Percentiles rank a stretch among this genome's conserved stretches.
Evolutionary conservation across 2,329 filamentous ascomycete species (phyloP).

Genomic region (Fusarium pseudoanthophilum): DNA sequence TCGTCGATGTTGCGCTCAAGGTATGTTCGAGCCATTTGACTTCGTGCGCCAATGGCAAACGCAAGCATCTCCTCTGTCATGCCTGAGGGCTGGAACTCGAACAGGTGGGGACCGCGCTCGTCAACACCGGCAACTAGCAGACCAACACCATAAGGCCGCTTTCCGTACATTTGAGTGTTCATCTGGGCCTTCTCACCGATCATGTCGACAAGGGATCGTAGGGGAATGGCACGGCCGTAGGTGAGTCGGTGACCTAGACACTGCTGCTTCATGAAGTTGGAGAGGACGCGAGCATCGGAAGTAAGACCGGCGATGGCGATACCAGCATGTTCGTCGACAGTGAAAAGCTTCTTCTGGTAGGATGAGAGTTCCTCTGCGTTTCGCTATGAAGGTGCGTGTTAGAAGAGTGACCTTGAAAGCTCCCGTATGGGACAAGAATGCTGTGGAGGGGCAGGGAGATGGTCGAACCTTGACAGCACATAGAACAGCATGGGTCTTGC

Average conservation of each 20-base stretch:
- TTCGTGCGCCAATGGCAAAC: slow-evolving; percentile 93
- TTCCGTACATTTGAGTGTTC: slow-evolving; percentile 98
- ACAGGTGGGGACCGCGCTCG: slow-evolving; percentile 92
- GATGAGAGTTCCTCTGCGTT: slow-evolving; percentile 99
- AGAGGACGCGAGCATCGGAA: slow-evolving; percentile 97
- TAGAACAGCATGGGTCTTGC: slow-evolving; percentile 97
- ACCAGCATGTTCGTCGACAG: slow-evolving; percentile 93
- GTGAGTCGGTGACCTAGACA: slow-evolving; percentile 95
- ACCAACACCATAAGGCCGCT: slow-evolving; percentile 94
- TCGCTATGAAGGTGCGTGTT: slow-evolving; percentile 66
- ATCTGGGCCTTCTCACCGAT: slow-evolving; percentile 97
- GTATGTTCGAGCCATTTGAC: slow-evolving; percentile 98
- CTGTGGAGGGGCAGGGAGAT: slow-evolving; percentile 7
- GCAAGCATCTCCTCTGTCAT: slow-evolving; percentile 98
- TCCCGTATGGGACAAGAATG: slow-evolving; percentile 15
- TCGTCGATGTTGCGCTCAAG: slow-evolving; percentile 89
- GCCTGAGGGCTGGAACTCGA: slow-evolving; percentile 96
- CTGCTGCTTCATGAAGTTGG: slow-evolving; percentile 99
- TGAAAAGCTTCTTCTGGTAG: slow-evolving; percentile 99
- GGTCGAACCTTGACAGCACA: slow-evolving; percentile 88
- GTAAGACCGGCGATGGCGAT: slow-evolving; percentile 96
- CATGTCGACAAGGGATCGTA: slow-evolving; percentile 88
- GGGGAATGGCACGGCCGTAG: slow-evolving; percentile 91
- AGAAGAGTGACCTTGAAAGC: slow-evolving; percentile 4
- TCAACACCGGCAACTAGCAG: slow-evolving; percentile 93